Base-by-base conservation (phyloP, 2,329 filamentous ascomycete genomes). In the Ascochyta rabiei region DNA sequence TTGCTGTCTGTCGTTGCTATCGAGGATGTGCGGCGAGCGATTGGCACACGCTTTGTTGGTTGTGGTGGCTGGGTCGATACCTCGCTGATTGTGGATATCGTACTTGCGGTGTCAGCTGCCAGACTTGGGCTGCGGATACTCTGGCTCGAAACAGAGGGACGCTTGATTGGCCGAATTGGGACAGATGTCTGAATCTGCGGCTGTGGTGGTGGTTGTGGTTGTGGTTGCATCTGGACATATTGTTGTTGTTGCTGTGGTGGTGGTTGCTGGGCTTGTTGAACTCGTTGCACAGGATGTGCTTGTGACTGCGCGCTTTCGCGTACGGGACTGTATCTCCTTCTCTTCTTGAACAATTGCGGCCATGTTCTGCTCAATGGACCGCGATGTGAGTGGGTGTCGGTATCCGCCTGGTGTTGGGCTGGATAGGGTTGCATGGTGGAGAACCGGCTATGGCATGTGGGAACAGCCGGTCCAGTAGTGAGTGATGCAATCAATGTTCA, bases 311-410 rank as follows among this genome's bases (percentile, higher is more conserved):
- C 66, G 46, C 64, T 67, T 45, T 70, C 67, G 42, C 66, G 52
- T 16, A 66, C 62, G 6, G 67, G 67, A 55, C 67, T 70, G 53
- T 68, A 66, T 64, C 67, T 61, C 43, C 67, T 63, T 35, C 67
- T 66, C 61, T 70, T 70, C 31, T 70, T 70, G 58, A 70, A 69
- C 10, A 70, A 23, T 19, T 70, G 66, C 15, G 66, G 66, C 67
- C 67, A 70, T 46, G 66, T 67, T 52, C 66, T 64, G 46, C 66
- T 69, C 30, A 70, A 48, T 19, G 67, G 67, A 1, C 67, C 67
- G 28, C 66, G 62, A 41, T 68, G 65, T 9, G 61, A 59, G 51
- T 62, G 52, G 33, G 57, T 62, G 47, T 66, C 64, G 45, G 49
- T 56, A 49, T 62, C 63, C 43, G 53, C 43, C 47, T 37, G 34